These are phyloP conservation scores for Neurospora cerealis DNA, from an alignment of 495 filamentous ascomycete species.

Conservation along the genomic window DNA sequence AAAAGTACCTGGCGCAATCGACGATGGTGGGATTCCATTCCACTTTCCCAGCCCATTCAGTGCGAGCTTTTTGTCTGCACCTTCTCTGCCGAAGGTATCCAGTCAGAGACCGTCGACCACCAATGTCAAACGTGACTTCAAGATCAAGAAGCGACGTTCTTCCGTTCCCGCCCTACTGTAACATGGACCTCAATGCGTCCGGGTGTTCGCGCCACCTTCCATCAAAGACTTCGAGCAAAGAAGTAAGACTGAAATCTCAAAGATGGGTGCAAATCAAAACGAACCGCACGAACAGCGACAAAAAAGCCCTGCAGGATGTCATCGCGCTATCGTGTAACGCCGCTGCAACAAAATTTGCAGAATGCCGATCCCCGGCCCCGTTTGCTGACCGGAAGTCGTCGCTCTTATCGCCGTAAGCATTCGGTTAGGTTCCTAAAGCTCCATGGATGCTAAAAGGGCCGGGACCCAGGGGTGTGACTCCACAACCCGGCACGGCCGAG, in stretches of 20 bases:
- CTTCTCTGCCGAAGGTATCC: not conserved
- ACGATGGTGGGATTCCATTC: not conserved
- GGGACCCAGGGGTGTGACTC: not conserved
- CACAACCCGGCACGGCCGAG: not conserved
- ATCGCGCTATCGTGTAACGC: not conserved
- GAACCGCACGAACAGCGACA: not conserved
- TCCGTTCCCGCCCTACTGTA: not conserved
- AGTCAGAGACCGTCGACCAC: not conserved
- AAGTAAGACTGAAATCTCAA: not conserved
- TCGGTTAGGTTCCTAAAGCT: not conserved
- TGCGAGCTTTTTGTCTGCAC: not conserved
- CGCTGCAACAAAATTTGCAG: not conserved
- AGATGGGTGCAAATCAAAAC: not conserved
- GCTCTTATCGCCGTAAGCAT: not conserved
- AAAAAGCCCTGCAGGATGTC: not conserved
- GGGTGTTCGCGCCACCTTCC: not conserved
- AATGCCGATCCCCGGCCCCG: not conserved
- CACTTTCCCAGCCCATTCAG: not conserved
- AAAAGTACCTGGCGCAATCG: not conserved
- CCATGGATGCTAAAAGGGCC: not conserved
- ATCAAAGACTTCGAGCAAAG: not conserved
- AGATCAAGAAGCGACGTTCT: not conserved
- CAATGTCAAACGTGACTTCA: not conserved
- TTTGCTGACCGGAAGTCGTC: not conserved
- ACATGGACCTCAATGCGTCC: not conserved